Conservation (phyloP, 2,329 filamentous ascomycete species). For the Aspergillus carbonarius region DNA sequence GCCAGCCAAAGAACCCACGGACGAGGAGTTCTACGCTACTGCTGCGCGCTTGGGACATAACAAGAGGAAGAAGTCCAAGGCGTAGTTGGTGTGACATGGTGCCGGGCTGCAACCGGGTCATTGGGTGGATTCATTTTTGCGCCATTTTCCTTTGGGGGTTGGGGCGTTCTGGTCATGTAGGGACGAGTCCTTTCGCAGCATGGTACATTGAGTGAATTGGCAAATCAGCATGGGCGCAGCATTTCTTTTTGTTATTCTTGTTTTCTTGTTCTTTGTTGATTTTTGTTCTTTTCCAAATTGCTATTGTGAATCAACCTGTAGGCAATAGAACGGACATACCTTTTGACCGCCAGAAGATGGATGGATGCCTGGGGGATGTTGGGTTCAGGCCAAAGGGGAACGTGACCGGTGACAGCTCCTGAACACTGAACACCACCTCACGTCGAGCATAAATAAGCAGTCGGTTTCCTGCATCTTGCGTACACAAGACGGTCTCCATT, state of each 20-base stretch:
- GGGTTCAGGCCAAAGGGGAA: background rate
- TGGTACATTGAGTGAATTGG: conserved; percentile 1
- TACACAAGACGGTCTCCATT: background rate
- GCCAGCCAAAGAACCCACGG: conserved; percentile 56
- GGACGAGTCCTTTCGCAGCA: background rate
- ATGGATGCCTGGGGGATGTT: background rate
- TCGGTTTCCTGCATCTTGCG: conserved; percentile 1
- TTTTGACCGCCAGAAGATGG: background rate
- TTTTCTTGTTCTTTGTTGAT: background rate
- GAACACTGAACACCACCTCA: background rate
- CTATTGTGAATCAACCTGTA: background rate
- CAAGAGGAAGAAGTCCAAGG: conserved; percentile 35
- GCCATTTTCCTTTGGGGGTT: conserved; percentile 7
- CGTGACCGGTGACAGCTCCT: background rate
- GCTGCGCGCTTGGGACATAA: conserved; percentile 41
- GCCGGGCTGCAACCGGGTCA: background rate
- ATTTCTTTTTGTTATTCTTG: background rate
- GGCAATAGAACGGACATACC: background rate
- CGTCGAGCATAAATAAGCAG: conserved; percentile 2
- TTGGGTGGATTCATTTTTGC: background rate
- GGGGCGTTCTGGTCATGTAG: background rate
- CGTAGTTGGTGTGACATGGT: background rate
- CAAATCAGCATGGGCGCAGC: background rate
- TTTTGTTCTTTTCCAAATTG: background rate
- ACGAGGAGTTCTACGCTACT: conserved; percentile 58